A percentile compares a stretch with the other conserved stretches of the same genome.
Evolutionary conservation across 1,284 basidiomycete genomes (phyloP).

Genomic region (Bjerkandera adusta): DNA sequence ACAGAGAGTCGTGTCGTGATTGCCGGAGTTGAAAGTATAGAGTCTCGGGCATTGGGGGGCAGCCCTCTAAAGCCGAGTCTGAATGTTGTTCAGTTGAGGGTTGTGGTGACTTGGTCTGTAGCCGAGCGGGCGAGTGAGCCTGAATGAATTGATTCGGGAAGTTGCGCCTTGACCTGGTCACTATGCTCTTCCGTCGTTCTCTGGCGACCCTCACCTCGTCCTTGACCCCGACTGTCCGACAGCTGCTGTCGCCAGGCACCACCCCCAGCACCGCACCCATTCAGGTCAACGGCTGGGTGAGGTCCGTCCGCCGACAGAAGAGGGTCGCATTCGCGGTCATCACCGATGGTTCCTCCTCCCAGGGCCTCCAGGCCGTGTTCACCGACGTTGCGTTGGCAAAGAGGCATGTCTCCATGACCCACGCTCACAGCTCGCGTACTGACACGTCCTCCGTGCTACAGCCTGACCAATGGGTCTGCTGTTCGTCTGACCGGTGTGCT

Average conservation of each 20-base stretch:
- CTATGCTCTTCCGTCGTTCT: slow-evolving; percentile 27
- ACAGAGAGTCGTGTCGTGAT: too few relatives aligned
- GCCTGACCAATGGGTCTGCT: slow-evolving; percentile 72
- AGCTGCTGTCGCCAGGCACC: slow-evolving; percentile 41
- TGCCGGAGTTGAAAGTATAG: too few relatives aligned
- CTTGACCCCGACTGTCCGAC: slow-evolving; percentile 56
- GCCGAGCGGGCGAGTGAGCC: too few relatives aligned
- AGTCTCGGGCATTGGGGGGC: too few relatives aligned
- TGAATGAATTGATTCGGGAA: too few relatives aligned
- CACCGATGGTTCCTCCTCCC: slow-evolving; percentile 73
- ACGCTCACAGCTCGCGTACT: not conserved
- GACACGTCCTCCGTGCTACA: slow-evolving; percentile 21
- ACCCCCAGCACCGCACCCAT: slow-evolving; percentile 24
- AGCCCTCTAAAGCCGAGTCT: too few relatives aligned
- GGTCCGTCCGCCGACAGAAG: slow-evolving; percentile 83
- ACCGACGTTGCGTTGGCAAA: slow-evolving; percentile 41
- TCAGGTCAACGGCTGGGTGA: slow-evolving; percentile 76
- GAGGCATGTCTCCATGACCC: slow-evolving; percentile 28
- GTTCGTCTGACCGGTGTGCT: slow-evolving; percentile 69
- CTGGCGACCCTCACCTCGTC: slow-evolving; percentile 21
- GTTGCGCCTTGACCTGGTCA: too few relatives aligned
- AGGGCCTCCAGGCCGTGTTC: slow-evolving; percentile 79
- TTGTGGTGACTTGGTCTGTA: too few relatives aligned
- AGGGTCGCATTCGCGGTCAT: slow-evolving; percentile 82
- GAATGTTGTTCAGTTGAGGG: too few relatives aligned